phyloP scores from a whole-genome alignment of 75 land plant genomes.

The Picea sitchensis region DNA sequence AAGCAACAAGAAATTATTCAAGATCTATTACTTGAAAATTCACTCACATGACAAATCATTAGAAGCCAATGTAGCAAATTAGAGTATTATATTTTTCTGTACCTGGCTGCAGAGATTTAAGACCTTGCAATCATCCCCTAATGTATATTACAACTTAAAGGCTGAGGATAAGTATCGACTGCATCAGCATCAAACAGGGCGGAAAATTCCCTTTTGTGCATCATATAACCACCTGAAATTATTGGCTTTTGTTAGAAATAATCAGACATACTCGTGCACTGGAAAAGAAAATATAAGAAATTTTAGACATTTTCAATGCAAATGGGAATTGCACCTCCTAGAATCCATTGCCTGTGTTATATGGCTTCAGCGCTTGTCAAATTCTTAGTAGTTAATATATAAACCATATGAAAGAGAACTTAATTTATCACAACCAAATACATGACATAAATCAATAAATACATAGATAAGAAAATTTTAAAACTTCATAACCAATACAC shows the following conservation, averaged over 20 bases:
- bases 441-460: not conserved
- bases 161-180: not conserved
- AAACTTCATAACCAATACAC: too few species aligned
- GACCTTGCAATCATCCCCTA: not conserved
- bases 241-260: not conserved
- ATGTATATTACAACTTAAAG: not conserved
- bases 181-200: not conserved
- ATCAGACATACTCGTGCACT: too few species aligned
- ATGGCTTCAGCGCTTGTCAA: not conserved
- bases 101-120: conserved; percentile 1
- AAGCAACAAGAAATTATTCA: not conserved
- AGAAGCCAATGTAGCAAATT: not conserved
- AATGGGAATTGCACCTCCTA: not conserved
- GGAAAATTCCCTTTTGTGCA: conserved; percentile 2
- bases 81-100: not conserved
- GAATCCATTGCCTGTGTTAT: not conserved
- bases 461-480: not conserved
- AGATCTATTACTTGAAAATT: not conserved
- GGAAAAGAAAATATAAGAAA: not conserved
- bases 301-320: not conserved
- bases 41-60: not conserved
- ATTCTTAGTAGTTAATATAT: not conserved
- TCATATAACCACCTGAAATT: conserved; percentile 10
- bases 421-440: not conserved
- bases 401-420: not conserved